These are phyloP conservation scores for Mortierella sp. DNA, from an alignment of 371 early-diverging fungal genomes.

Conservation along the genomic window DNA sequence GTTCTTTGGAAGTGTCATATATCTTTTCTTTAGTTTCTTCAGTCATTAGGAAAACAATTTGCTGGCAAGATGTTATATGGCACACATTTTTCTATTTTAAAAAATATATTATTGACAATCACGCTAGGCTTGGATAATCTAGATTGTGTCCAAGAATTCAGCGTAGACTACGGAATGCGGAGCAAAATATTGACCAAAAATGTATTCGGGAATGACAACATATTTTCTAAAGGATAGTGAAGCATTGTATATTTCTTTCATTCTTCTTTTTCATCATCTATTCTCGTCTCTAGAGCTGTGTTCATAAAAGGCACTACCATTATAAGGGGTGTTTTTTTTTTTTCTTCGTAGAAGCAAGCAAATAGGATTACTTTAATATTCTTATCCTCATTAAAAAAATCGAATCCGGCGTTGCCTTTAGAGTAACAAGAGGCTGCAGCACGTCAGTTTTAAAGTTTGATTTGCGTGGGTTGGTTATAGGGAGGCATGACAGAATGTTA, in stretches of 20 bases:
- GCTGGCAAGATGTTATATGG: background rate
- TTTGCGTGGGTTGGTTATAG: background rate
- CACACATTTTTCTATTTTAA: no score
- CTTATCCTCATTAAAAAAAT: background rate
- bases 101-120: no score
- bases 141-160: no score
- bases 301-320: constrained; percentile 1
- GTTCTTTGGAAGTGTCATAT: constrained; percentile 80
- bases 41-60: constrained; percentile 28
- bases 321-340: no score
- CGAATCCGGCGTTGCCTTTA: background rate
- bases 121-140: no score
- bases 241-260: background rate
- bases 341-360: background rate
- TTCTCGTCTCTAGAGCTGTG: background rate
- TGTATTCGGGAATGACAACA: no score
- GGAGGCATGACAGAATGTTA: constrained; percentile 30
- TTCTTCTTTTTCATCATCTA: background rate
- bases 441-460: background rate
- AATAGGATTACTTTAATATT: constrained; percentile 4
- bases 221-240: no score
- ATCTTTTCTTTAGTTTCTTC: constrained; percentile 60
- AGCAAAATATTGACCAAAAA: no score
- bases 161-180: no score
- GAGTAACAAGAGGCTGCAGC: background rate